Percentiles rank a stretch among this genome's conserved stretches.
These are phyloP conservation scores for Plasmopara viticola DNA, from an alignment of 352 stramenopile genomes.

Conservation along the genomic window DNA sequence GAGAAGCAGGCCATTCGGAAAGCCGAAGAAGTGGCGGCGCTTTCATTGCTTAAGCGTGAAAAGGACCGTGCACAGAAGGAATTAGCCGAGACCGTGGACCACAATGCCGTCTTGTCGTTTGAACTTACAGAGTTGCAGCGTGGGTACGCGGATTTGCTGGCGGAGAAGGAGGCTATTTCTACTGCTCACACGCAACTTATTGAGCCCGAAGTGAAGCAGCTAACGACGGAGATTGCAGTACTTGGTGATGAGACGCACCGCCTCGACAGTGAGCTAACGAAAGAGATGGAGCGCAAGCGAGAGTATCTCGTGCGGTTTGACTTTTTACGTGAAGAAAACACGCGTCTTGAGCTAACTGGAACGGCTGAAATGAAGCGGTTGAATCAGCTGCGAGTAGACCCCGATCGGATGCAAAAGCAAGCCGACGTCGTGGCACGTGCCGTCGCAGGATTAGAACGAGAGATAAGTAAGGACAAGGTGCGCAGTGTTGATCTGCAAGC, in stretches of 20 bases:
- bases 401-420: conserved; percentile 81
- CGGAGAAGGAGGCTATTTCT: conserved; percentile 68
- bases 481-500: conserved; percentile 33
- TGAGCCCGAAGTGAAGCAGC: conserved; percentile 74
- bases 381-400: conserved; percentile 61
- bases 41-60: conserved; percentile 70
- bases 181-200: conserved; percentile 75
- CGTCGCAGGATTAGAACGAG: conserved; percentile 54
- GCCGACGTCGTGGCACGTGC: conserved; percentile 82
- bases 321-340: conserved; percentile 58
- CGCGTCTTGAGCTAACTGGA: conserved; percentile 38
- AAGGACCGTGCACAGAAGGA: conserved; percentile 76
- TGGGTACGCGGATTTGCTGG: conserved; percentile 65
- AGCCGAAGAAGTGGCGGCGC: conserved; percentile 66
- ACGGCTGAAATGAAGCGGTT: conserved; percentile 54
- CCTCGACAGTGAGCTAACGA: conserved; percentile 61
- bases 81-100: conserved; percentile 65
- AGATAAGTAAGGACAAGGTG: conserved; percentile 49
- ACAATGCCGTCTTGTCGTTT: conserved; percentile 79
- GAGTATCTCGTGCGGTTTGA: conserved; percentile 58
- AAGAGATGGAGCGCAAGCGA: conserved; percentile 56
- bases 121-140: conserved; percentile 85
- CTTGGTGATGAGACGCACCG: conserved; percentile 65
- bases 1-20: conserved; percentile 86
- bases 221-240: conserved; percentile 57